These are phyloP conservation scores for Paspalum notatum DNA, from an alignment of 176 grass and related monocot genomes.

Conservation along the genomic window DNA sequence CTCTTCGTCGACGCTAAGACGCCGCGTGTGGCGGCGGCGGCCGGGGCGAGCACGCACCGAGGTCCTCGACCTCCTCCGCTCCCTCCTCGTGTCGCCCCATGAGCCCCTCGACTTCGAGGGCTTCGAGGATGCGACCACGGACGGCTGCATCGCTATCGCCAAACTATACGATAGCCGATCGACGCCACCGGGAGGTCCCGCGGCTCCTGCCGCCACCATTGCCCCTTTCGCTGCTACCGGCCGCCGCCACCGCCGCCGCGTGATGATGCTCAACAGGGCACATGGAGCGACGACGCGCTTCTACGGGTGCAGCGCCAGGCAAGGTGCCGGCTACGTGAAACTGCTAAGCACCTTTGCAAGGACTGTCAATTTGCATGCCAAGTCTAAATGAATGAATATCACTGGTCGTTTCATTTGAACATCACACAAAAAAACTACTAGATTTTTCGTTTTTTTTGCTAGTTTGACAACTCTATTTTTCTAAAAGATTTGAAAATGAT, in stretches of 20 bases:
- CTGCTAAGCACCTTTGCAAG: too few species aligned
- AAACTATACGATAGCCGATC: slow-evolving; percentile 3
- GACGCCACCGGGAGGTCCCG: not conserved
- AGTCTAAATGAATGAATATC: too few species aligned
- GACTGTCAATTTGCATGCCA: too few species aligned
- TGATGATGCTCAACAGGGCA: too few species aligned
- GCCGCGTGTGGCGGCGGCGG: not conserved
- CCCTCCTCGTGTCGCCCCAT: not conserved
- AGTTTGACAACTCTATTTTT: too few species aligned
- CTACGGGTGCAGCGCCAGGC: not conserved
- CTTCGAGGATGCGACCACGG: too few species aligned
- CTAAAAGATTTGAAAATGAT: too few species aligned
- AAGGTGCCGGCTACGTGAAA: not conserved
- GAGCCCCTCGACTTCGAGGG: not conserved
- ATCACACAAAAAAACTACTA: too few species aligned
- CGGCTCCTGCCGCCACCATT: not conserved
- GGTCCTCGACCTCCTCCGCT: not conserved
- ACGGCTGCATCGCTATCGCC: too few species aligned
- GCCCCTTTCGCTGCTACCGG: too few species aligned
- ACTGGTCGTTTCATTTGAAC: too few species aligned
- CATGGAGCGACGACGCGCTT: not conserved
- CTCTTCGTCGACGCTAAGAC: not conserved
- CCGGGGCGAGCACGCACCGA: not conserved
- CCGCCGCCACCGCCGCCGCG: not conserved
- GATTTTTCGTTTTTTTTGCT: too few species aligned